Evolutionary conservation across 2,329 filamentous ascomycete genomes (phyloP), one percentile per base, ranked within the genome.

Genomic region (Aspergillus candidus): DNA sequence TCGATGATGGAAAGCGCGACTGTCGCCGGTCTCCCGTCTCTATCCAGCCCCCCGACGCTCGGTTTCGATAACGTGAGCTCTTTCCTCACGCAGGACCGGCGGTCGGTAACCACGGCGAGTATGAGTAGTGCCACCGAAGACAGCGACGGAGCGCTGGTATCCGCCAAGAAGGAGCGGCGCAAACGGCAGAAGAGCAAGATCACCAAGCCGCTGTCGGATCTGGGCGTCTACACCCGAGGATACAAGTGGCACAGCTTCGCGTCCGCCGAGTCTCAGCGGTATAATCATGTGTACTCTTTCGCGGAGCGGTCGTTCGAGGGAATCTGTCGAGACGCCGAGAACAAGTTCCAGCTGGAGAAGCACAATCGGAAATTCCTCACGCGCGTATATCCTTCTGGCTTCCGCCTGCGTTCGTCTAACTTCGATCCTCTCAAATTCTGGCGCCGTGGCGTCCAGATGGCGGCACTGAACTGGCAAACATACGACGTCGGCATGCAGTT

Each of bases 401-500:
- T 81, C 55, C 84, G 93, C 22, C 75, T 97, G 44, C 82, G 80
- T 30, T 97, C 93, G 1, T 88, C 85, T 56, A 98, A 98, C 69
- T 97, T 96, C 60, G 89, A 96, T 58, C 93, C 93, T 1, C 78
- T 95, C 51, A 83, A 84, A 50, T 94, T 93, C 63, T 98, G 93
- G 93, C 83, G 91, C 40, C 83, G 88, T 35, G 93, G 93, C 29
- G 93, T 96, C 13, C 93, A 98, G 68, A 97, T 98, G 91, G 89
- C 86, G 11, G 93, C 93, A 0, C 75, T 97, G 50, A 98, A 98
- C 69, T 97, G 93, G 91, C 93, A 98, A 69, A 97, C 90, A 0
- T 96, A 94, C 60, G 93, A 97, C 61, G 76, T 94, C 13, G 88
- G 90, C 36, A 93, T 96, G 79, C 91, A 97, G 62, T 78, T 97